Conservation (phyloP, 495 filamentous ascomycete genomes). For the Bombardia bombarda region DNA sequence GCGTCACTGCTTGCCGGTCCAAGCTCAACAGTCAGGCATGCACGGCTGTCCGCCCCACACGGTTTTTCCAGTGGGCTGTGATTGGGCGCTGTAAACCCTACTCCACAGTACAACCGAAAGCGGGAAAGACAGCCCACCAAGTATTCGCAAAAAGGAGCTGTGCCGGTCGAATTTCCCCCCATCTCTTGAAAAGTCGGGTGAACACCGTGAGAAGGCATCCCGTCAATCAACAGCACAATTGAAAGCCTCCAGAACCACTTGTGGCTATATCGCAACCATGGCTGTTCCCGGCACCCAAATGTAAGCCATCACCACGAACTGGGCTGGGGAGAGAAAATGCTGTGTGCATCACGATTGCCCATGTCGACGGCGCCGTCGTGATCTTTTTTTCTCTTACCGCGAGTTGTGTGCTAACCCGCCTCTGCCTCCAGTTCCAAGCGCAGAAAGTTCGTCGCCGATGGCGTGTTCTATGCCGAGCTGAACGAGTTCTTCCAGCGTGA, state of each 20-base stretch:
- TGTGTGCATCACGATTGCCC: neutral
- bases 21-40: too few species aligned
- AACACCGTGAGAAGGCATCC: constrained; percentile 21
- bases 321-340: neutral
- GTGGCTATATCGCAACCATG: constrained; percentile 37
- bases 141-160: constrained; percentile 27
- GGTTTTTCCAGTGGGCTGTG: neutral
- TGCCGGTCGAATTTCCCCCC: constrained; percentile 25
- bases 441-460: constrained; percentile 99
- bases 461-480: constrained; percentile 99
- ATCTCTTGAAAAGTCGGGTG: constrained; percentile 20
- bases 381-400: too few species aligned
- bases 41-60: too few species aligned
- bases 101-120: constrained; percentile 15
- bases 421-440: constrained; percentile 78
- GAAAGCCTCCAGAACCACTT: constrained; percentile 16
- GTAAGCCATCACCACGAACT: constrained; percentile 31
- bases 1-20: too few species aligned
- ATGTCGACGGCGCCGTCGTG: neutral
- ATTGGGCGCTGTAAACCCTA: constrained; percentile 24
- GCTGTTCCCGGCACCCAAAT: constrained; percentile 44
- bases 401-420: too few species aligned
- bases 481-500: constrained; percentile 99
- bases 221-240: constrained; percentile 22
- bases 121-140: constrained; percentile 25